phyloP scores from a whole-genome alignment of 768 basidiomycete genomes.

The Megacollybia marginata region DNA sequence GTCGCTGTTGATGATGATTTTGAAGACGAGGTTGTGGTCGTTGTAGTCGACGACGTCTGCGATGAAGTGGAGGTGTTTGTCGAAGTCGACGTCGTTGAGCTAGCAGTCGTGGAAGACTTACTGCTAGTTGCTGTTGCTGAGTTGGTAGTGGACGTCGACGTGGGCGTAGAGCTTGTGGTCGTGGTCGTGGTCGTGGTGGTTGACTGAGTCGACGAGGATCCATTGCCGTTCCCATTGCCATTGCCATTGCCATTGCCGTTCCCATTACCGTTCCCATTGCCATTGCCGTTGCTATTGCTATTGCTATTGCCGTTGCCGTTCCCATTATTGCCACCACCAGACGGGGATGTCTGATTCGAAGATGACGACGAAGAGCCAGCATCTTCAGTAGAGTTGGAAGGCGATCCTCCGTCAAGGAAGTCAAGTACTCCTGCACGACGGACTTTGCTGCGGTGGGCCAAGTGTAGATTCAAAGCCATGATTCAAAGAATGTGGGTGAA shows the following conservation, averaged over 20 bases:
- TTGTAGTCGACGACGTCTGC: neutral
- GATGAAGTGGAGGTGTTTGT: neutral
- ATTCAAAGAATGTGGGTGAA: too few species aligned
- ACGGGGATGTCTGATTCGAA: too few species aligned
- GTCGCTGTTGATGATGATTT: slow-evolving; percentile 1
- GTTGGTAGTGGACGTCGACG: slow-evolving; percentile 7
- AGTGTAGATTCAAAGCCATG: too few species aligned
- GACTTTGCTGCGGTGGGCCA: too few species aligned
- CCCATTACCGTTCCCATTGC: too few species aligned
- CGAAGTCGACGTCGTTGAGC: slow-evolving; percentile 8
- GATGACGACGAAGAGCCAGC: too few species aligned
- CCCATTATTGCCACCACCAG: too few species aligned
- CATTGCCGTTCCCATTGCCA: neutral
- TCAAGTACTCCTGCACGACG: too few species aligned
- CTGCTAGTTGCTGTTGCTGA: neutral
- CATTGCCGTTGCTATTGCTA: neutral
- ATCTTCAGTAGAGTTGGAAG: too few species aligned
- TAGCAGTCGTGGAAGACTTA: slow-evolving; percentile 7
- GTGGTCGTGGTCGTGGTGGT: slow-evolving; percentile 8
- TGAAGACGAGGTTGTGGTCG: neutral
- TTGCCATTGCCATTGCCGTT: too few species aligned
- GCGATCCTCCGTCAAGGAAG: too few species aligned
- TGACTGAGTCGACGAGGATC: slow-evolving; percentile 1
- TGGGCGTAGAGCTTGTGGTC: slow-evolving; percentile 2
- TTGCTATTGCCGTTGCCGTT: too few species aligned